Evolutionary conservation across 306 rosid genomes (phyloP).

Genomic region (Benincasa hispida): DNA sequence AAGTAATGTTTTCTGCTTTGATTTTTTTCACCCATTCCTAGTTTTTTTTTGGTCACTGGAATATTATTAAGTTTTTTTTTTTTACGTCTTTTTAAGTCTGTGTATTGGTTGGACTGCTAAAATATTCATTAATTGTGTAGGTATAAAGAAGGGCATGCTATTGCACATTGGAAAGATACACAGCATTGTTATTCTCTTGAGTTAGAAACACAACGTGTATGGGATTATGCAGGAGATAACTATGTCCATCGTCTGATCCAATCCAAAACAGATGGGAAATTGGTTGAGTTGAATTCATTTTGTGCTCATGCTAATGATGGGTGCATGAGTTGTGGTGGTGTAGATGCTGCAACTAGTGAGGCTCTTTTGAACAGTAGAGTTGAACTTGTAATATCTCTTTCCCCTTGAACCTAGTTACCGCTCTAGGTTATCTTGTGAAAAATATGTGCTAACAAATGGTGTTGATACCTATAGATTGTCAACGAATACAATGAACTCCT

Average conservation of each 20-base stretch:
- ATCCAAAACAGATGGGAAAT: slow-evolving; percentile 91
- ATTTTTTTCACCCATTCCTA: not conserved
- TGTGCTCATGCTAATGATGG: slow-evolving; percentile 37
- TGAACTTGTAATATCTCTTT: slow-evolving; percentile 59
- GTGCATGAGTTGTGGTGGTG: slow-evolving; percentile 58
- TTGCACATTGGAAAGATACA: slow-evolving; percentile 88
- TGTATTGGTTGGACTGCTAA: not conserved
- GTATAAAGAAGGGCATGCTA: slow-evolving; percentile 89
- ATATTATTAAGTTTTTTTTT: not conserved
- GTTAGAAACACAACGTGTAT: slow-evolving; percentile 83
- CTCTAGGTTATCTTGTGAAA: not conserved
- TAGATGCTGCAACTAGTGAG: slow-evolving; percentile 61
- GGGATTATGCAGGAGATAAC: slow-evolving; percentile 97
- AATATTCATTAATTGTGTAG: slow-evolving; percentile 23
- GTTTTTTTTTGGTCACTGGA: not conserved
- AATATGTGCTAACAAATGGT: slow-evolving; percentile 10
- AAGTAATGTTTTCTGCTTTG: slow-evolving; percentile 31
- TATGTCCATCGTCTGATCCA: slow-evolving; percentile 88
- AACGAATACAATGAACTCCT: slow-evolving; percentile 85
- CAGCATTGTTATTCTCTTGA: slow-evolving; percentile 92
- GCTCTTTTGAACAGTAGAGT: slow-evolving; percentile 83
- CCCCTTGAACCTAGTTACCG: slow-evolving; percentile 7
- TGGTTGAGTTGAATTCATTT: slow-evolving; percentile 76
- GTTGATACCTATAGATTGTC: slow-evolving; percentile 52
- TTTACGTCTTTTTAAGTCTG: not conserved